Evolutionary conservation across 176 grass and related monocot genomes (phyloP), one percentile per base, ranked within the genome.

Genomic region (Bromus sterilis): DNA sequence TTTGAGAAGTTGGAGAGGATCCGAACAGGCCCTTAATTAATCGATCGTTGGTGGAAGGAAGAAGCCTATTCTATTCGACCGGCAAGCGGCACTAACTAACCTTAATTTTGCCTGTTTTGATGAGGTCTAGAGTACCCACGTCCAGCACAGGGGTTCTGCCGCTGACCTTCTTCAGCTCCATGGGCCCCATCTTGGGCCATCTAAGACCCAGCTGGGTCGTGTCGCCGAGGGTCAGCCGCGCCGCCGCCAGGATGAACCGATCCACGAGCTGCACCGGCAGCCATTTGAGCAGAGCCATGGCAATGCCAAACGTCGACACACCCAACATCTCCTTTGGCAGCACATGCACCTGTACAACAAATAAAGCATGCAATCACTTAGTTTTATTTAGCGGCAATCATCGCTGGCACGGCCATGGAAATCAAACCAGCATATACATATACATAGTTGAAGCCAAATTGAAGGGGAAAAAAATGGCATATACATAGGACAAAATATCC

Each of bases 31-130:
- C n/a, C n/a, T 21, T 2, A 21, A 53, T 21, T 21, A 51, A 9
- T 37, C 36, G 36, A 37, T 51, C 28, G 35, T 81, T 48, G 20
- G 56, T 73, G 83, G 77, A 89, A 75, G 83, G 77, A 89, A 75
- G 5, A 2, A 75, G 16, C 12, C 33, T 34, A 34, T 1, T 1
- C 7, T 16, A 29, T 30, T 13, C 11, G 11, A 63, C 34, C 37
- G 65, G 46, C 39, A 2, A 56, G 23, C 13, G 56, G 82, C 84
- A 66, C 77, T 31, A 61, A 66, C 77, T 31, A 53, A 99, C 96
- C 96, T 91, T 95, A 83, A 99, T 99, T 77, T 88, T 95, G 60
- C 96, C 96, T 55, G 85, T 81, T 93, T 93, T 99, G 85, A 99
- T 99, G 78, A 93, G 87, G 18, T 46, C 57, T 34, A 99, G 82